Evolutionary conservation across 148 eudicot genomes (phyloP), one percentile per base, ranked within the genome.

Genomic region (Silene latifolia): DNA sequence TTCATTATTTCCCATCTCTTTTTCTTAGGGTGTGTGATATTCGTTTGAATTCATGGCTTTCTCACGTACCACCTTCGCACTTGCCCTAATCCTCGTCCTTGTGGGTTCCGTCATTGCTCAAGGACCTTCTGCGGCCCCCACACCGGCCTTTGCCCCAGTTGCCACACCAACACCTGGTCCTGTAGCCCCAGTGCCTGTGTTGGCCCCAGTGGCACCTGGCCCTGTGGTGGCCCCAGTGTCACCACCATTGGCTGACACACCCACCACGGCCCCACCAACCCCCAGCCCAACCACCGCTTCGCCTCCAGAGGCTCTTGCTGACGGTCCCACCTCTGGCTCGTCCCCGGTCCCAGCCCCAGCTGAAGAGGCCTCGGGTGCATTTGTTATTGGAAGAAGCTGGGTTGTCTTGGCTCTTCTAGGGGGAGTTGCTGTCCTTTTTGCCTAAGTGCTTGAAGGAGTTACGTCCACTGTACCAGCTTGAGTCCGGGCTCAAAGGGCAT

Each of bases 101-200:
- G 76, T 77, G 53, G 89, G 83, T 17, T 80, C 83, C 2, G 59
- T 77, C 74, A 5, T 80, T 5, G 83, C 83, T 13, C 83, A 80
- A 7, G 83, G 80, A 51, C 83, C 83, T 56, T 20, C 48, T 4
- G 1, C 4, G 48, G 77, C 80, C 20, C 83, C 79, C 2, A 47
- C 68, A 39, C 23, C 73, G 15, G 44, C 69, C 0, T 61, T 69
- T 14, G 5, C 67, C 29, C 79, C 75, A 59, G 47, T 60, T 18
- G 47, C 57, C 64, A 23, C 78, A 57, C 58, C 58, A 17, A 9
- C 72, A 12, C 78, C 65, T 0, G 35, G 21, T 20, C 72, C 78
- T 8, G n/a, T 32, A 58, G 25, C 72, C 21, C 54, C 72, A 76
- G 60, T 20, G 39, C 65, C 64, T 67, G 47, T 9, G 9, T 3